Percentiles rank a stretch among this genome's conserved stretches.
Evolutionary conservation across 1,284 basidiomycete species (phyloP).

Genomic region (Porodaedalea pini): DNA sequence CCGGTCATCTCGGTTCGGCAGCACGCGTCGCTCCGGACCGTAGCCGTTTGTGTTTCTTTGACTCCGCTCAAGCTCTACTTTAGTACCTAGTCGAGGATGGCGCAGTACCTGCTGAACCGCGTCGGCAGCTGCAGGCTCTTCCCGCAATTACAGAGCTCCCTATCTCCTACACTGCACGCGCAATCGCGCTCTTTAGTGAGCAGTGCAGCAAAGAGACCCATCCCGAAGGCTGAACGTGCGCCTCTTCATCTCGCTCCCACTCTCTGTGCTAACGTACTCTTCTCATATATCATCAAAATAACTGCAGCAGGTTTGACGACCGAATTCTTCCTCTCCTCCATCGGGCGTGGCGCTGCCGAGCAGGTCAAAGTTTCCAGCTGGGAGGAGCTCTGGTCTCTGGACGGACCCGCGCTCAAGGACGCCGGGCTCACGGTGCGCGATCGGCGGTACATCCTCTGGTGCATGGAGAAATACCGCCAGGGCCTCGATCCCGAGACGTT

Average conservation of each 20-base stretch:
- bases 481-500: slow-evolving; percentile 54
- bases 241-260: background rate
- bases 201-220: slow-evolving; percentile 1
- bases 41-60: too few relatives aligned
- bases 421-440: slow-evolving; percentile 64
- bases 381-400: slow-evolving; percentile 64
- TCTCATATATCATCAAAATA: background rate
- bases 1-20: background rate
- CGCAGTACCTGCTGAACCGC: slow-evolving; percentile 6
- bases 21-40: too few relatives aligned
- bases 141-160: background rate
- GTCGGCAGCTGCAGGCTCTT: slow-evolving; percentile 9
- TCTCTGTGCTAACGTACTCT: background rate
- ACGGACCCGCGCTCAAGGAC: slow-evolving; percentile 56
- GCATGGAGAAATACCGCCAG: slow-evolving; percentile 72
- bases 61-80: too few relatives aligned
- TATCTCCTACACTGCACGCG: slow-evolving; percentile 1
- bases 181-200: slow-evolving; percentile 20
- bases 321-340: slow-evolving; percentile 64
- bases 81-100: background rate
- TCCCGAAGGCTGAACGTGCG: slow-evolving; percentile 19
- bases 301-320: slow-evolving; percentile 47
- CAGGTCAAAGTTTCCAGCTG: slow-evolving; percentile 60
- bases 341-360: slow-evolving; percentile 62
- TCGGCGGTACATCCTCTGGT: slow-evolving; percentile 79